Percentiles rank a stretch among this genome's conserved stretches.
Evolutionary conservation across 306 rosid species (phyloP).

Genomic region (Rosa lucieae): DNA sequence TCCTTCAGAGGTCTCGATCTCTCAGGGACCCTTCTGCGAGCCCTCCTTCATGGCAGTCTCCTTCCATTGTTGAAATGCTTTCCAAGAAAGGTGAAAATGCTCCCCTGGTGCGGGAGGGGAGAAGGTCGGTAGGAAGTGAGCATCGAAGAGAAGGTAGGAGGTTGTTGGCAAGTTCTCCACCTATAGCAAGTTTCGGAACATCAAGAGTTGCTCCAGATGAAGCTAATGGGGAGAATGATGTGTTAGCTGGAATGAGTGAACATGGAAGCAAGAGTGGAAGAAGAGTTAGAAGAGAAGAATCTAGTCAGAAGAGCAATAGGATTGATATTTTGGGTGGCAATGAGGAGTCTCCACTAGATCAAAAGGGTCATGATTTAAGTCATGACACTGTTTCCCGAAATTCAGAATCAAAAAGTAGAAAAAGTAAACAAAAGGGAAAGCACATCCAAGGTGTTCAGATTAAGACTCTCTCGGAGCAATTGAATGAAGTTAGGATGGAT

Average conservation of each 20-base stretch:
- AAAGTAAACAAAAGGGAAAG: conserved; percentile 67
- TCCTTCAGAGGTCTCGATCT: conserved; percentile 86
- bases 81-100: conserved; percentile 64
- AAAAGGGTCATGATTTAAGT: conserved; percentile 42
- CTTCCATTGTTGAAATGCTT: conserved; percentile 71
- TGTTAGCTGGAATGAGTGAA: conserved; percentile 47
- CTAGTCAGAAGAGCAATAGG: conserved; percentile 63
- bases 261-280: conserved; percentile 63
- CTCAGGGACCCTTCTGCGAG: conserved; percentile 98
- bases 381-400: conserved; percentile 62
- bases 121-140: conserved; percentile 72
- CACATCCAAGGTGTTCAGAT: conserved; percentile 48
- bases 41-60: conserved; percentile 94
- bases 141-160: conserved; percentile 67
- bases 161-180: conserved; percentile 68
- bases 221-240: conserved; percentile 46
- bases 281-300: conserved; percentile 74
- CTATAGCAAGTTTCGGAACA: conserved; percentile 48
- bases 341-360: conserved; percentile 53
- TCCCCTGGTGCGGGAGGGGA: conserved; percentile 58
- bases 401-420: conserved; percentile 64
- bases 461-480: conserved; percentile 80
- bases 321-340: conserved; percentile 51
- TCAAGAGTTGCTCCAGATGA: conserved; percentile 81
- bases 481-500: conserved; percentile 62